These are phyloP conservation scores for Blastomyces parvus DNA, from an alignment of 2,329 filamentous ascomycete species.

Conservation along the genomic window DNA sequence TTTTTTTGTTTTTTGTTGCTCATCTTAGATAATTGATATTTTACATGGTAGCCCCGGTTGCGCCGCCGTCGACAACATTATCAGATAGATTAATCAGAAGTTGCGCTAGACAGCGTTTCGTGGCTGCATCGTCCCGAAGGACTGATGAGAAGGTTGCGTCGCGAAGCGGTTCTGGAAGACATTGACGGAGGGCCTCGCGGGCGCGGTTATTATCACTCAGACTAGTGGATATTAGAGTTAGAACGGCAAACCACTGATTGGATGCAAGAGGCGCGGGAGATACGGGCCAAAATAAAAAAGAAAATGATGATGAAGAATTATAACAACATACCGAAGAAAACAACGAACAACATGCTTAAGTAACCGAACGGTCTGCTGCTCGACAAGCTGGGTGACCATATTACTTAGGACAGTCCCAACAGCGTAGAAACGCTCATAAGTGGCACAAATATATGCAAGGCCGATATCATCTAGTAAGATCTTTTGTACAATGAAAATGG, in stretches of 20 bases:
- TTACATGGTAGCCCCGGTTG: slow-evolving; percentile 33
- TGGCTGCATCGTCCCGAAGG: slow-evolving; percentile 90
- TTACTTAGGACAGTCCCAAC: slow-evolving; percentile 96
- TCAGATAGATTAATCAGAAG: slow-evolving; percentile 93
- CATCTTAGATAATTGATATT: slow-evolving; percentile 3
- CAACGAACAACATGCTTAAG: slow-evolving; percentile 97
- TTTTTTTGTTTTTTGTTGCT: slow-evolving; percentile 15
- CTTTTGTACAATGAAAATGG: slow-evolving; percentile 99
- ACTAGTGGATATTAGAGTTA: slow-evolving; percentile 37
- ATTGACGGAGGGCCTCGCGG: slow-evolving; percentile 88
- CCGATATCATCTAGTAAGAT: slow-evolving; percentile 95
- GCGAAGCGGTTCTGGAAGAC: slow-evolving; percentile 93
- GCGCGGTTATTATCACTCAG: slow-evolving; percentile 94
- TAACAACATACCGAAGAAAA: slow-evolving; percentile 67
- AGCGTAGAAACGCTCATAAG: slow-evolving; percentile 96
- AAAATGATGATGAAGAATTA: too few species aligned
- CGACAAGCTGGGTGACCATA: slow-evolving; percentile 95
- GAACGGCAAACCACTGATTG: not conserved
- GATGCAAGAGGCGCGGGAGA: not conserved
- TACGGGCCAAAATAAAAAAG: not conserved
- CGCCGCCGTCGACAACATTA: slow-evolving; percentile 54
- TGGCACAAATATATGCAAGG: slow-evolving; percentile 95
- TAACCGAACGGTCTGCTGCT: slow-evolving; percentile 90
- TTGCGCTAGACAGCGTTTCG: slow-evolving; percentile 94
- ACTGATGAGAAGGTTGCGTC: slow-evolving; percentile 97